Evolutionary conservation across 176 grass and related monocot genomes (phyloP), one percentile per base, ranked within the genome.

Genomic region (Juncus inflexus): DNA sequence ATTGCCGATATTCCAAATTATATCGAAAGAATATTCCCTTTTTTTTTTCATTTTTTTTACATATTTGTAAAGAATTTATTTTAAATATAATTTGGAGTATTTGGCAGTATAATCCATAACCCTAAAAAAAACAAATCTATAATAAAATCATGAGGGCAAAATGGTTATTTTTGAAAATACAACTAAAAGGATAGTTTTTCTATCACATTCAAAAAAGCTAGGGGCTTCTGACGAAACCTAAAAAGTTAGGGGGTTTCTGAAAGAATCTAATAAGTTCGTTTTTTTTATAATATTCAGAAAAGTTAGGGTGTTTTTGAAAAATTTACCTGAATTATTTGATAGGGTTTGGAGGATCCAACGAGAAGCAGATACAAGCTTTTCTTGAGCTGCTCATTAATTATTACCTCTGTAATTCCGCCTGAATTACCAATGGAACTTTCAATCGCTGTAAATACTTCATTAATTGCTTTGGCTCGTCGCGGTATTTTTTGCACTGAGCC

Each of bases 401-500:
- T 99, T 52, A 99, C 94, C 77, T 99, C 94, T 68, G 94, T 99
- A 68, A 99, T 99, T 77, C 94, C 94, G 52, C 89, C 94, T 80
- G 94, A 99, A 76, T 59, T 99, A 15, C 94, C 94, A 69, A 99
- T 99, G 94, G 94, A 99, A 61, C 80, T 99, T 57, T 99, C 94
- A 15, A 99, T 99, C 79, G 94, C 94, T 64, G 94, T 99, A 1
- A 99, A 99, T 77, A 99, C 94, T 67, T 99, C 94, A 78, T 86
- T 99, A 69, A 99, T 99, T 80, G 94, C 94, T 38, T 83, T 99
- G 38, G 94, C 89, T 72, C 72, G 89, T 4, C 88, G 89, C 58
- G 94, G 94, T 77, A 92, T 99, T 79, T 99, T 99, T 70, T 99
- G 94, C 78, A 99, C 94, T 11, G 94, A 99, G 65, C 94, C 94